These are phyloP conservation scores for Sungouiella thailandica DNA, from an alignment of 805 yeast genomes.

Conservation along the genomic window DNA sequence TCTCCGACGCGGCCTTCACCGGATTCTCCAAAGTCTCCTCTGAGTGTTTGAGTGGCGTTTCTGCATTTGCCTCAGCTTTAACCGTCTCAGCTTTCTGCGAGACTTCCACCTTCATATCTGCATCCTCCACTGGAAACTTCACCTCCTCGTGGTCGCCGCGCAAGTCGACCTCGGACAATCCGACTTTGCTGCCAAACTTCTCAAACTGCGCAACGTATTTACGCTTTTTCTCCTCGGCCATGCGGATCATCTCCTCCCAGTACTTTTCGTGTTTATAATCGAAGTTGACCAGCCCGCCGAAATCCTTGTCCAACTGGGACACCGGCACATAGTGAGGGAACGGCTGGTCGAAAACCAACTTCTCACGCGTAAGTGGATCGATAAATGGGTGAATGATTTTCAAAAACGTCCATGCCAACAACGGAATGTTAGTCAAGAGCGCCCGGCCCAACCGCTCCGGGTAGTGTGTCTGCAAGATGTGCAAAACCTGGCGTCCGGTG, in stretches of 20 bases:
- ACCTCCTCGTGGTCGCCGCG: slow-evolving; percentile 41
- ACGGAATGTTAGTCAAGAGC: slow-evolving; percentile 85
- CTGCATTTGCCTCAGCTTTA: too few species aligned
- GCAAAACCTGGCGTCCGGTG: slow-evolving; percentile 86
- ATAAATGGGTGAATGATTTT: slow-evolving; percentile 92
- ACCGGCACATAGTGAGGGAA: slow-evolving; percentile 76
- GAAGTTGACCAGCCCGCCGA: slow-evolving; percentile 84
- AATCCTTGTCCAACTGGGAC: slow-evolving; percentile 75
- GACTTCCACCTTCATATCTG: too few species aligned
- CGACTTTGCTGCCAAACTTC: slow-evolving; percentile 66
- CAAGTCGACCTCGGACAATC: slow-evolving; percentile 78
- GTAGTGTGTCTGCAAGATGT: slow-evolving; percentile 92
- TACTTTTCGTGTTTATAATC: slow-evolving; percentile 74
- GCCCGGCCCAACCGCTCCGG: slow-evolving; percentile 97
- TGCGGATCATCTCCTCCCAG: slow-evolving; percentile 66
- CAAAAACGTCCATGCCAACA: slow-evolving; percentile 88
- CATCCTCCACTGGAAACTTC: slow-evolving; percentile 19
- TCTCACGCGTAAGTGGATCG: slow-evolving; percentile 92
- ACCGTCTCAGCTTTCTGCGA: too few species aligned
- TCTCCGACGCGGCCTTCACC: too few species aligned
- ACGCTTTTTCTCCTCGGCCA: slow-evolving; percentile 55
- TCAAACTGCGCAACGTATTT: slow-evolving; percentile 65
- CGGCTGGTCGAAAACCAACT: slow-evolving; percentile 87
- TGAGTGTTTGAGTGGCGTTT: too few species aligned
- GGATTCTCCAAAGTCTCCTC: too few species aligned